phyloP scores from a whole-genome alignment of 1,139 yeast genomes.

The Geotrichum australiense region DNA sequence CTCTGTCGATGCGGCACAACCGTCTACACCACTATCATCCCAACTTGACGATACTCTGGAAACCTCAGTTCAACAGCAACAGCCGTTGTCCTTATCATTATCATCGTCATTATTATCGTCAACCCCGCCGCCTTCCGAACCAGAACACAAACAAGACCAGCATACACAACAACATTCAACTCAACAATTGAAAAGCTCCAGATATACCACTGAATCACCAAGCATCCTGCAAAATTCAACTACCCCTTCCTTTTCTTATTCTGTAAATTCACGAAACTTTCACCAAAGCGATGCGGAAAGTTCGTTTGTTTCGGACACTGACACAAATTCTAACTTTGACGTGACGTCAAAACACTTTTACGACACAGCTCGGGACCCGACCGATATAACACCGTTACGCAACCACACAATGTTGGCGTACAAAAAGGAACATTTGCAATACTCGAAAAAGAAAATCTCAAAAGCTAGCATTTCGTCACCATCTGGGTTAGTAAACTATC shows the following conservation, averaged over 20 bases:
- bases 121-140: background rate
- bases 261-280: slow-evolving; percentile 4
- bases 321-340: background rate
- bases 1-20: slow-evolving; percentile 7
- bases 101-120: background rate
- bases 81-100: background rate
- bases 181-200: slow-evolving; percentile 3
- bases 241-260: slow-evolving; percentile 9
- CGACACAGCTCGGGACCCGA: too few species aligned
- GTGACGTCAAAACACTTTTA: too few species aligned
- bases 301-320: background rate
- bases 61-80: background rate
- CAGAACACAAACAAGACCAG: background rate
- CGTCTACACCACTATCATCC: too few species aligned
- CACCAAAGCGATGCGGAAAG: background rate
- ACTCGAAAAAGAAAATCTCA: slow-evolving; percentile 20
- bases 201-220: background rate
- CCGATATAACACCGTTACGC: too few species aligned
- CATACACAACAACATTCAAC: background rate
- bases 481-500: slow-evolving; percentile 21
- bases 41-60: too few species aligned
- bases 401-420: slow-evolving; percentile 19
- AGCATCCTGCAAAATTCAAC: slow-evolving; percentile 1
- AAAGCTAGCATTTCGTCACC: slow-evolving; percentile 27
- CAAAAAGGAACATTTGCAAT: slow-evolving; percentile 22